Conservation (phyloP, 148 eudicot genomes). For the Pharnaceum exiguum region DNA sequence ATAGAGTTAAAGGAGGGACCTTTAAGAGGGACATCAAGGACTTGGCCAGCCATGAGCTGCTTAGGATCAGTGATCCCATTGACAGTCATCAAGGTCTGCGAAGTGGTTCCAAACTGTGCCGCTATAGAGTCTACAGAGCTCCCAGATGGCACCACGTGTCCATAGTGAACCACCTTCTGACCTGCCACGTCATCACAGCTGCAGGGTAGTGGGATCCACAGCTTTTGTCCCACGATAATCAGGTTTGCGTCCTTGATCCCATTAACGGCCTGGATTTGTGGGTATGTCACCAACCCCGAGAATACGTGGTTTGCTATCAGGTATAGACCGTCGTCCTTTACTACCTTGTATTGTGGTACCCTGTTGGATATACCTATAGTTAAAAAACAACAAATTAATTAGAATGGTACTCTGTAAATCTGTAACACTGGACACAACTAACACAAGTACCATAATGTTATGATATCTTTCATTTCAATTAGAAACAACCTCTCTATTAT, state of each 20-base stretch:
- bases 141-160: constrained; percentile 42
- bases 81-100: constrained; percentile 33
- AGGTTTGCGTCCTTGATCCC: constrained; percentile 25
- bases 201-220: constrained; percentile 85
- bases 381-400: no score
- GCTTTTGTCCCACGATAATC: constrained; percentile 39
- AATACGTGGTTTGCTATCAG: constrained; percentile 50
- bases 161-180: constrained; percentile 61
- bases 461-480: no score
- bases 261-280: constrained; percentile 48
- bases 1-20: no score
- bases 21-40: constrained; percentile 81
- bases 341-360: constrained; percentile 49
- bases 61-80: constrained; percentile 44
- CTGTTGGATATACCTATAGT: constrained; percentile 35
- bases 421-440: no score
- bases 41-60: constrained; percentile 46
- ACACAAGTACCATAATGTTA: no score
- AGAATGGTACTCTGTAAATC: no score
- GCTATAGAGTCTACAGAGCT: constrained; percentile 50
- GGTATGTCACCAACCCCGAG: constrained; percentile 40
- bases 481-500: no score
- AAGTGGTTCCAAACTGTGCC: constrained; percentile 29
- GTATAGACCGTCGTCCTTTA: constrained; percentile 39
- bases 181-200: constrained; percentile 86